Evolutionary conservation across 2,329 filamentous ascomycete genomes (phyloP), one percentile per base, ranked within the genome.

Genomic region (Neonectria hederae): DNA sequence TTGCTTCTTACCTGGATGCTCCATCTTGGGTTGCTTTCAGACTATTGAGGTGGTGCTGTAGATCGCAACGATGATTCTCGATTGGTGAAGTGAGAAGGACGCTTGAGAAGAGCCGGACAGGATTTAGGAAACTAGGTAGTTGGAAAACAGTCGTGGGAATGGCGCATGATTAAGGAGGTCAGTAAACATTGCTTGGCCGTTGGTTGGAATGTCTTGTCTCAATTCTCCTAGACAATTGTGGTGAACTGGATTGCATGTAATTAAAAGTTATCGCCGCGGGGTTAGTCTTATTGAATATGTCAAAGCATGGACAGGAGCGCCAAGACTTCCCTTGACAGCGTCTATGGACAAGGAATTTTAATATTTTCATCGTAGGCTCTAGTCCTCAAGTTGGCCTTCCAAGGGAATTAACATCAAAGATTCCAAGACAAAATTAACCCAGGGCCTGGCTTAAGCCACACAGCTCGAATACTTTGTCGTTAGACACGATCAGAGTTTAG

Each of bases 1-100:
- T 21, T 2, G 4, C 9, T 1, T 32, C 70, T 63, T 76, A 83
- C 82, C 80, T 76, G 82, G 82, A 59, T 82, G 75, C 67, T 83
- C 82, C 71, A 73, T 73, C 3, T 51, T 65, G 17, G 30, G 2
- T 26, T 5, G 19, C 13, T 26, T 11, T 28, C 13, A 11, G 19
- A 10, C 7, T 26, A 10, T 32, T 22, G 22, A 7, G 17, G 24
- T 32, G 2, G 24, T 14, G 17, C n/a, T 22, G 35, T 10, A 19
- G 35, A 11, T 45, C 14, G 21, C 21, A 19, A 49, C 8, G 8
- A 24, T 14, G 32, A 42, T 22, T n/a, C 17, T 38, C 35, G 11
- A 21, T n/a, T 42, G n/a, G 9, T 21, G n/a, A 11, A 10, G 38
- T 9, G n/a, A 42, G n/a, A 4, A 21, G 3, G 8, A 21, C 5